Evolutionary conservation across 257 asterid genomes (phyloP).

Genomic region (Penstemon davidsonii): DNA sequence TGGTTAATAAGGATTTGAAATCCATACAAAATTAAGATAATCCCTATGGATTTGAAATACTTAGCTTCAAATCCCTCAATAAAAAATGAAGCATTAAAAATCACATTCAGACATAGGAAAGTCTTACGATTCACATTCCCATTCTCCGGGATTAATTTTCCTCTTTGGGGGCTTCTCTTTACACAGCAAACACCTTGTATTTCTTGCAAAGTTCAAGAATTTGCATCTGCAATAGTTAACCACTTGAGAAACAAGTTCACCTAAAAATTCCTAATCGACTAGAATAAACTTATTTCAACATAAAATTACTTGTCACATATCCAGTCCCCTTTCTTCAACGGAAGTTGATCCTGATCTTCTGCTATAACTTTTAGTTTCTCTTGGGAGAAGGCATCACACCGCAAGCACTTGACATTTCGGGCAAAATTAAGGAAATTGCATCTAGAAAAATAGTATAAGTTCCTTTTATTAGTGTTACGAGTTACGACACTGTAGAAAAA

Average conservation of each 20-base stretch:
- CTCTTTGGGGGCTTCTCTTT: slow-evolving; percentile 82
- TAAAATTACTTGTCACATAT: slow-evolving; percentile 60
- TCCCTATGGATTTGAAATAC: no score
- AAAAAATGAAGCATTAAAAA: neutral
- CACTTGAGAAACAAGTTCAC: slow-evolving; percentile 21
- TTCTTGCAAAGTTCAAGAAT: slow-evolving; percentile 87
- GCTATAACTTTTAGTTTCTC: slow-evolving; percentile 55
- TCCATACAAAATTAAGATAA: no score
- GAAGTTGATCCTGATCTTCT: slow-evolving; percentile 71
- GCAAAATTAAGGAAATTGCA: slow-evolving; percentile 79
- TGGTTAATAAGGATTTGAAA: no score
- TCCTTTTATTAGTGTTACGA: neutral
- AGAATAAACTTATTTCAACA: slow-evolving; percentile 15
- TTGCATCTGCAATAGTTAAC: slow-evolving; percentile 62
- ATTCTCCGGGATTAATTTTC: slow-evolving; percentile 77
- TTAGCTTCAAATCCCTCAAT: no score
- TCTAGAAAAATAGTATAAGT: slow-evolving; percentile 36
- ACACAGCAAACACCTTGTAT: slow-evolving; percentile 75
- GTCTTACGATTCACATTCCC: slow-evolving; percentile 98
- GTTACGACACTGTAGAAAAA: neutral
- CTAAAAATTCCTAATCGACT: neutral
- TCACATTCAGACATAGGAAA: neutral
- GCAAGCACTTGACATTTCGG: slow-evolving; percentile 73
- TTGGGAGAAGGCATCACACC: slow-evolving; percentile 50
- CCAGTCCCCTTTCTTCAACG: slow-evolving; percentile 97